Base-by-base conservation (phyloP, 257 asterid genomes). In the Linderniella brevidens region DNA sequence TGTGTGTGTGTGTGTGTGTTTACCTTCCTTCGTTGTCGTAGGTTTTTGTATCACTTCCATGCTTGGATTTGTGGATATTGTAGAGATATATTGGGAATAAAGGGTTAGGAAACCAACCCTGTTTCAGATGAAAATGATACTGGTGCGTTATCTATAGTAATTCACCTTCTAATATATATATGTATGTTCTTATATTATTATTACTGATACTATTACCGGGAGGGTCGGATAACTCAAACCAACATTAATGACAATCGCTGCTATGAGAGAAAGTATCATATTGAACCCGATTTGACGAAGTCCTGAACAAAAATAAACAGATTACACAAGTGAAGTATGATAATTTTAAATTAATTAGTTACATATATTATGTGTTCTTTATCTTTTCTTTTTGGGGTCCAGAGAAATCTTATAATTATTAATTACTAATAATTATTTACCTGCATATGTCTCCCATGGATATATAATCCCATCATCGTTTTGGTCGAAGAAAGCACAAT, bases 11-110 rank as follows among this genome's bases (percentile, higher is more conserved):
- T 3, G 0, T 6, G 14, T 14, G 32, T n/a, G 7, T 19, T 3
- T 65, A 70, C 97, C 97, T 80, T 58, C 93, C 95, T 70, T 87
- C 97, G 0, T 57, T 67, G 57, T 87, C 95, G 9, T 77, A 87
- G 14, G 92, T 72, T 44, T 71, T 76, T 0, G 95, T 56, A 56
- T 71, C 79, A 9, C 97, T 87, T 40, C 97, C 97, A 15, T 87
- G 93, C 69, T 77, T 87, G 38, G 81, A 58, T 63, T 61, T 77
- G 65, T 87, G 95, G 54, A 83, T 68, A 68, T 83, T 87, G 44
- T 56, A 40, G 4, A 87, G 46, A 64, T 83, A 78, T 58, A 87
- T 67, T 0, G 95, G 97, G 63, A 87, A 68, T 17, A 80, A 50
- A 3, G 81, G 93, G 38, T 74, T 64, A 9, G 97, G 95, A 32